phyloP scores from a whole-genome alignment of 108 stramenopile genomes.

The Pelagomonas calceolata region DNA sequence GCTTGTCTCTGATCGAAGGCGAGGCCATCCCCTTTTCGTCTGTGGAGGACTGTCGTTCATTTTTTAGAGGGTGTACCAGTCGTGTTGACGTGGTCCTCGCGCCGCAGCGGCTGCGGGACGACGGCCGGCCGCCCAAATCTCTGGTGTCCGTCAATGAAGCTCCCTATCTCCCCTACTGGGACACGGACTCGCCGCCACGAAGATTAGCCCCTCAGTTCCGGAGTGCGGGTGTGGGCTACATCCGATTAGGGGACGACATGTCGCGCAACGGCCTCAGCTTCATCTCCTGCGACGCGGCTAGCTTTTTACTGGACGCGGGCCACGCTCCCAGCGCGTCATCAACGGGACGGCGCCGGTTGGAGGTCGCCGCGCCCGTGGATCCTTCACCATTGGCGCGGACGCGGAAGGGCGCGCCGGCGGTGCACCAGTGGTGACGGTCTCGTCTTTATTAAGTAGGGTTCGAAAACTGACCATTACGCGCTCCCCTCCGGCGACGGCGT shows the following conservation, averaged over 20 bases:
- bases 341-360: too few relatives aligned
- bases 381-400: too few relatives aligned
- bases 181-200: conserved; percentile 26
- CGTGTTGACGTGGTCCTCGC: conserved; percentile 44
- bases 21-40: background rate
- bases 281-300: conserved; percentile 28
- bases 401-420: too few relatives aligned
- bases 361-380: too few relatives aligned
- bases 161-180: conserved; percentile 37
- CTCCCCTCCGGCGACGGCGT: too few relatives aligned
- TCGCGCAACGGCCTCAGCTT: conserved; percentile 45
- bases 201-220: conserved; percentile 51
- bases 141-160: too few relatives aligned
- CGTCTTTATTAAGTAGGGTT: too few relatives aligned
- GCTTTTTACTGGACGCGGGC: background rate
- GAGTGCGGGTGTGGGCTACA: conserved; percentile 49
- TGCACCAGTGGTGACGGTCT: too few relatives aligned
- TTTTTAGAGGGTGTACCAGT: conserved; percentile 37
- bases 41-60: conserved; percentile 15
- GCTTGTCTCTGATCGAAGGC: background rate
- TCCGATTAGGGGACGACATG: conserved; percentile 55
- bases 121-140: background rate
- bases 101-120: conserved; percentile 38
- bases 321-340: too few relatives aligned
- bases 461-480: too few relatives aligned